Evolutionary conservation across 2,329 filamentous ascomycete genomes (phyloP), one percentile per base, ranked within the genome.

Genomic region (Gyromitra esculenta): DNA sequence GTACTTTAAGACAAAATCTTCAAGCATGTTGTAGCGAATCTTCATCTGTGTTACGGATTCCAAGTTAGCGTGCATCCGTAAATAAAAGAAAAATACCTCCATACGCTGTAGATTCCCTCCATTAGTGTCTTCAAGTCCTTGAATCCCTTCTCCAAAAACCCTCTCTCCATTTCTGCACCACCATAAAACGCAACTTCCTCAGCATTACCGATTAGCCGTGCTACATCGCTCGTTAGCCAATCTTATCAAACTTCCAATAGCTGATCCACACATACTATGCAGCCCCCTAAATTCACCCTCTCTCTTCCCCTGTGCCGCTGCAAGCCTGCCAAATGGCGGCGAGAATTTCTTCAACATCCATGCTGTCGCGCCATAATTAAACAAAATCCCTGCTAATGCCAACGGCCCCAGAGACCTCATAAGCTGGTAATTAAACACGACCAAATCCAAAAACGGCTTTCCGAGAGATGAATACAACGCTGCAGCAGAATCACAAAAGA

Each of bases 151-250:
- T 97, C 93, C 8, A 99, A 86, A 83, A 97, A 96, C 1, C 92
- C 90, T 84, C 96, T 96, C 84, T 99, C 96, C 86, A 96, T 97
- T 64, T 96, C 92, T 6, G 95, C 94, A 45, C 96, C 96, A 35
- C 94, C 94, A 81, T 99, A 99, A 83, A 99, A 99, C 2, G 96
- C 96, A 4, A 99, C 91, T 83, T 99, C 96, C 84, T 99, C 96
- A 1, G 96, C 95, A 82, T 99, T 99, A 64, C 95, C 95, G 77
- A 99, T 96, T 5, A 99, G 86, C 9, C 96, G 90, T 3, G 96
- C 91, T 77, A 62, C 5, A 35, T 4, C 18, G 41, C 25, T 13
- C 18, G 18, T 77, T 13, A 75, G 56, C 21, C 67, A 66, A 63
- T 25, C 37, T 8, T 15, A 68, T 65, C 63, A n/a, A 50, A 39